phyloP scores from a whole-genome alignment of 257 asterid species.

The Solanum lycopersicoides region DNA sequence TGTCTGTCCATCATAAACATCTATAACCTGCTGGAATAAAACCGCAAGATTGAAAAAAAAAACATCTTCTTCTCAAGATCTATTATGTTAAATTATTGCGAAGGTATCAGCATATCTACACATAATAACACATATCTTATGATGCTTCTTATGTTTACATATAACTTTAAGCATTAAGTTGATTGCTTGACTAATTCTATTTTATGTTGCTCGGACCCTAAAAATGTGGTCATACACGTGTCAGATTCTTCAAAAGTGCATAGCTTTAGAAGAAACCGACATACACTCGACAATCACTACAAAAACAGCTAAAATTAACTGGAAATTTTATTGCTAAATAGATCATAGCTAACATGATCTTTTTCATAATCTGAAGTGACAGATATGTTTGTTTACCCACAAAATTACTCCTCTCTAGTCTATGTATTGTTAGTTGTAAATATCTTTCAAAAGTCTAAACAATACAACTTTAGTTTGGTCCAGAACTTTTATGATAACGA shows the following conservation, averaged over 20 bases:
- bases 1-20: background rate
- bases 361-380: background rate
- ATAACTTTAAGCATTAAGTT: background rate
- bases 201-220: background rate
- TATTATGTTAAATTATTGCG: too few relatives aligned
- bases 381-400: background rate
- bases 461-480: background rate
- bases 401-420: background rate
- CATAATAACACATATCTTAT: too few relatives aligned
- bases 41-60: background rate
- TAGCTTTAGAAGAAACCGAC: background rate
- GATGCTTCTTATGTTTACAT: background rate
- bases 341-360: too few relatives aligned
- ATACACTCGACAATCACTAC: background rate
- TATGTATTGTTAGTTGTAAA: background rate
- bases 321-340: too few relatives aligned
- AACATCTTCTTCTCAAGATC: background rate
- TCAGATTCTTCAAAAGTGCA: too few relatives aligned
- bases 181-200: background rate
- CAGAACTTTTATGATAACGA: background rate
- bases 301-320: too few relatives aligned
- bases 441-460: background rate
- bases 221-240: background rate
- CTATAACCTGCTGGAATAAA: background rate
- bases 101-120: background rate